A percentile compares a stretch with the other conserved stretches of the same genome.
These are phyloP conservation scores for Colletotrichum phormii DNA, from an alignment of 2,329 filamentous ascomycete genomes.

Conservation along the genomic window DNA sequence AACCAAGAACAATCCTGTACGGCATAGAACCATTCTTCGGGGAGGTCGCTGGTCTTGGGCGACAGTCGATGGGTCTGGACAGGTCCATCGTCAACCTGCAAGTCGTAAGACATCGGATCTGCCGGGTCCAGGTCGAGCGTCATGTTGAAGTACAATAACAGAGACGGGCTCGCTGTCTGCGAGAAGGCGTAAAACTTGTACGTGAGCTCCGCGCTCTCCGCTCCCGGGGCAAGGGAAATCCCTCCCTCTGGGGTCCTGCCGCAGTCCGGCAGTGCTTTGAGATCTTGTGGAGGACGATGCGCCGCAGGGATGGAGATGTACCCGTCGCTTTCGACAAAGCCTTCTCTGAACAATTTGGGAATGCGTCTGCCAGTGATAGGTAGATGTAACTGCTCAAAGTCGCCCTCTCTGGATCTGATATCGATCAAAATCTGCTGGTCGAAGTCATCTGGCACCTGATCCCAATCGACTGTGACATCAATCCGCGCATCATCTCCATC, in stretches of 20 bases:
- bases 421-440: constrained; percentile 55
- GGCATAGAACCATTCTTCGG: constrained; percentile 59
- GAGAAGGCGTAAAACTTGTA: constrained; percentile 48
- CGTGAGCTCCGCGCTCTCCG: constrained; percentile 39
- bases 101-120: constrained; percentile 60
- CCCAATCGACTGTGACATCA: constrained; percentile 47
- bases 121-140: constrained; percentile 63
- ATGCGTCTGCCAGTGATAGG: constrained; percentile 38
- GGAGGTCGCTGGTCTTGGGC: constrained; percentile 48
- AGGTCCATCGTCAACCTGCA: constrained; percentile 57
- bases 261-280: constrained; percentile 45
- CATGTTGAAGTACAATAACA: constrained; percentile 50
- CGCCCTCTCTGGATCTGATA: constrained; percentile 47
- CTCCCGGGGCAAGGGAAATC: constrained; percentile 36
- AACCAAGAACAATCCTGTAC: constrained; percentile 64
- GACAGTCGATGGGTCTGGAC: constrained; percentile 45
- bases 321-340: constrained; percentile 49
- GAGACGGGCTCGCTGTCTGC: constrained; percentile 38
- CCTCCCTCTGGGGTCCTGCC: constrained; percentile 42
- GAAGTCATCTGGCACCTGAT: constrained; percentile 51
- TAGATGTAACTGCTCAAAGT: constrained; percentile 51
- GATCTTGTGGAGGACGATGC: constrained; percentile 33
- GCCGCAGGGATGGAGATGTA: constrained; percentile 49
- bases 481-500: constrained; percentile 46
- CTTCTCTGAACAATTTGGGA: constrained; percentile 46